phyloP scores from a whole-genome alignment of 805 yeast genomes.

The Wickerhamomyces alni region DNA sequence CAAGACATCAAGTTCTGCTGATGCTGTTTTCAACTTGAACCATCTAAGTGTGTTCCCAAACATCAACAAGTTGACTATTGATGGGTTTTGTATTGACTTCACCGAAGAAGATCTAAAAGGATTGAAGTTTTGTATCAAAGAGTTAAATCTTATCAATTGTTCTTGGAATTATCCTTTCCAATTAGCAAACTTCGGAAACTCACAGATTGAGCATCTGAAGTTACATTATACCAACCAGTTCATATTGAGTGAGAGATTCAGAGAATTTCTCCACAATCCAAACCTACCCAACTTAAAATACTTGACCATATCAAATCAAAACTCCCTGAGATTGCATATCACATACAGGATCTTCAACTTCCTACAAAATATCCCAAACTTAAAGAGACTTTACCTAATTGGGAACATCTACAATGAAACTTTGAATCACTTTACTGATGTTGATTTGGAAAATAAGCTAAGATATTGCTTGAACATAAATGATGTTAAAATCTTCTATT shows the following conservation, averaged over 20 bases:
- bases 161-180: conserved; percentile 55
- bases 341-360: conserved; percentile 27
- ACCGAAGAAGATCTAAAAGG: conserved; percentile 27
- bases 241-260: conserved; percentile 30
- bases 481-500: conserved; percentile 28
- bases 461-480: conserved; percentile 22
- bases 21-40: conserved; percentile 33
- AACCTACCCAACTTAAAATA: conserved; percentile 20
- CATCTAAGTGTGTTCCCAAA: conserved; percentile 35
- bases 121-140: conserved; percentile 18
- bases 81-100: conserved; percentile 36
- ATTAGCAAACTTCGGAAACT: conserved; percentile 25
- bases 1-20: conserved; percentile 15
- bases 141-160: conserved; percentile 36
- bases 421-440: conserved; percentile 22
- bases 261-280: conserved; percentile 25
- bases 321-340: conserved; percentile 24
- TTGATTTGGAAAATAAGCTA: conserved; percentile 23
- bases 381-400: conserved; percentile 22
- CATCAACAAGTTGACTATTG: conserved; percentile 29
- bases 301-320: conserved; percentile 25
- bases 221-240: conserved; percentile 27
- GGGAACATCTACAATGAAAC: conserved; percentile 31
- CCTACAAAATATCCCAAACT: conserved; percentile 26
- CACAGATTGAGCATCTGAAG: conserved; percentile 18